A percentile compares a stretch with the other conserved stretches of the same genome.
Conservation (phyloP, 1,284 basidiomycete genomes). For the Fomitopsis pinicola region DNA sequence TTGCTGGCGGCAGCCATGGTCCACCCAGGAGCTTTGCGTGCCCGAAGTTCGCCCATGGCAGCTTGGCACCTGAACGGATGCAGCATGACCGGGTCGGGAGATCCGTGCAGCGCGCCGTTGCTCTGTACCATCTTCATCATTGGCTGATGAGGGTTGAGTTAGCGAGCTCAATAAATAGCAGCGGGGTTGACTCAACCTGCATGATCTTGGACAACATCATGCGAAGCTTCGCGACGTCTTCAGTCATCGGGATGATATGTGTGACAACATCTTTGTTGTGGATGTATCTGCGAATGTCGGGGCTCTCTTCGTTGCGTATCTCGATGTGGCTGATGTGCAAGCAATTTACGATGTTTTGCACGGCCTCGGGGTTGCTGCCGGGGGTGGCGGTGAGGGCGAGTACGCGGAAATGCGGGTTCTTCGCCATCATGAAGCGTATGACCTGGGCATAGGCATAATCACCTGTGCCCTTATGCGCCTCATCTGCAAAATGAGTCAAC, state of each 20-base stretch:
- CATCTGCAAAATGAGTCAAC: constrained; percentile 52
- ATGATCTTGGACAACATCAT: constrained; percentile 63
- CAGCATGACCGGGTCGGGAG: constrained; percentile 39
- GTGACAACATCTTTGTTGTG: constrained; percentile 80
- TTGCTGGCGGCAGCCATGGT: constrained; percentile 14
- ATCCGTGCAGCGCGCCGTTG: constrained; percentile 24
- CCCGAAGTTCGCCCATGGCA: constrained; percentile 32
- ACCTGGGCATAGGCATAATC: constrained; percentile 92
- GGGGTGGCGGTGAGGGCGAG: constrained; percentile 96
- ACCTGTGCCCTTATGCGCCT: constrained; percentile 93
- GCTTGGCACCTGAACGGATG: constrained; percentile 53
- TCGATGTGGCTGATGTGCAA: constrained; percentile 98
- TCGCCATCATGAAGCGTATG: constrained; percentile 87
- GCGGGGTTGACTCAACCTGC: constrained; percentile 45
- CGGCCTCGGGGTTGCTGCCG: constrained; percentile 79
- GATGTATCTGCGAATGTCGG: constrained; percentile 86
- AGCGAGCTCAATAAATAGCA: no score
- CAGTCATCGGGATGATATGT: constrained; percentile 70
- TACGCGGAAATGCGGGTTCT: constrained; percentile 91
- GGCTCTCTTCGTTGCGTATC: constrained; percentile 87
- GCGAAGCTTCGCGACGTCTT: constrained; percentile 51
- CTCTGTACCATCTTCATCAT: constrained; percentile 27
- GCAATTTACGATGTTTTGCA: constrained; percentile 90
- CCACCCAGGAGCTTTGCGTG: constrained; percentile 27
- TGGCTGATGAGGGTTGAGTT: constrained; percentile 16